Percentiles rank a stretch among this genome's conserved stretches.
Evolutionary conservation across 306 rosid genomes (phyloP).

Genomic region (Quercus alba): DNA sequence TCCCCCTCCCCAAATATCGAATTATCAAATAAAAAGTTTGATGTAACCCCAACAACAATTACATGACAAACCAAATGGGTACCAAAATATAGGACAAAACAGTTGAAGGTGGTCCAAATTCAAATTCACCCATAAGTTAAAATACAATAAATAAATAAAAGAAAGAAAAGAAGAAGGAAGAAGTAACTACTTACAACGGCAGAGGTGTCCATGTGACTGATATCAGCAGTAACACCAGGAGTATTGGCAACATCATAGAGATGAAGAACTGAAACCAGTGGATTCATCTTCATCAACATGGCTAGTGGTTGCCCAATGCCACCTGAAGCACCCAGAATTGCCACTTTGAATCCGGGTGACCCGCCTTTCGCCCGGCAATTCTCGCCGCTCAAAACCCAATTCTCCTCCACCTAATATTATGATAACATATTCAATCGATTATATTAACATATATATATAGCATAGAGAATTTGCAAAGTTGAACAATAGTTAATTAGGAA

Average conservation of each 20-base stretch:
- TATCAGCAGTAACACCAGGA: conserved; percentile 96
- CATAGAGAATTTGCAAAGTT: too few relatives aligned
- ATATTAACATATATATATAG: too few relatives aligned
- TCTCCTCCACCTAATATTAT: conserved; percentile 39
- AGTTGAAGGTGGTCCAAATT: background rate
- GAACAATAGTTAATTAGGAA: background rate
- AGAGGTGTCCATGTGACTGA: conserved; percentile 95
- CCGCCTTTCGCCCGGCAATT: conserved; percentile 91
- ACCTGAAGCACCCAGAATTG: conserved; percentile 91
- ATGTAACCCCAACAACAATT: background rate
- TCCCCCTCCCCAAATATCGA: too few relatives aligned
- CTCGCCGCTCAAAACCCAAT: conserved; percentile 31
- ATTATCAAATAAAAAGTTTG: background rate
- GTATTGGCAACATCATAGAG: conserved; percentile 92
- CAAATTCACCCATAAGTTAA: background rate
- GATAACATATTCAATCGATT: too few relatives aligned
- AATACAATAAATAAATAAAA: background rate
- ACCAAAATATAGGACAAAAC: background rate
- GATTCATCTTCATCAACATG: conserved; percentile 89
- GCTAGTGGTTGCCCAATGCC: conserved; percentile 95
- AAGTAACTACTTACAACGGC: conserved; percentile 64
- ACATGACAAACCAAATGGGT: background rate
- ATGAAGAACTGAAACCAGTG: conserved; percentile 89
- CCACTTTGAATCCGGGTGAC: conserved; percentile 85
- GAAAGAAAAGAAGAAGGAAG: background rate